Evolutionary conservation across 352 stramenopile genomes (phyloP).

Genomic region (Globisporangium acanthophoron): DNA sequence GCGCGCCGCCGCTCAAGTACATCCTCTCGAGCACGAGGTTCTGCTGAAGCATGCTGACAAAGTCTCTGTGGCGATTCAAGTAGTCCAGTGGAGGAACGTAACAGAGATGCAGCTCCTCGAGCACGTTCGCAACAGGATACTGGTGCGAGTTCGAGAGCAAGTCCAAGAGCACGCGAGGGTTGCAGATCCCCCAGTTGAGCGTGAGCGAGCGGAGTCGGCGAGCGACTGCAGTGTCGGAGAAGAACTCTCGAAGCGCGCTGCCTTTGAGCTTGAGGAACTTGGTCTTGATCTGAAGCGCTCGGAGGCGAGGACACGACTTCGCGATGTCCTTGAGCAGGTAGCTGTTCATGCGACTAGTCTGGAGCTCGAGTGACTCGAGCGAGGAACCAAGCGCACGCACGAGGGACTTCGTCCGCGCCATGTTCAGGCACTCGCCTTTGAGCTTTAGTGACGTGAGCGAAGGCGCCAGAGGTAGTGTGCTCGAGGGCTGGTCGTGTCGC

Average conservation of each 20-base stretch:
- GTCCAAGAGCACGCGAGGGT: slow-evolving; percentile 1
- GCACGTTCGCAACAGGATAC: not conserved
- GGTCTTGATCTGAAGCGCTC: not conserved
- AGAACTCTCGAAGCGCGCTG: not conserved
- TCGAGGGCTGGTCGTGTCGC: not conserved
- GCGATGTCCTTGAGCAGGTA: not conserved
- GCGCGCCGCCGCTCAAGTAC: not conserved
- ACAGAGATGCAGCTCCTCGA: slow-evolving; percentile 1
- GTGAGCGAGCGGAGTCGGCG: slow-evolving; percentile 2
- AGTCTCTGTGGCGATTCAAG: not conserved
- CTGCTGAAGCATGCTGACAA: not conserved
- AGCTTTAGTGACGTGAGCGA: slow-evolving; percentile 4
- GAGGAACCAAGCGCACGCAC: not conserved
- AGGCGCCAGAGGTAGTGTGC: not conserved
- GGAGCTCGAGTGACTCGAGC: slow-evolving; percentile 5
- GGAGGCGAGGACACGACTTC: slow-evolving; percentile 2
- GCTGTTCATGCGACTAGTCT: not conserved
- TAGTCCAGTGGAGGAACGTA: not conserved
- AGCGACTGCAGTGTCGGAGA: not conserved
- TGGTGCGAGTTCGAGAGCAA: not conserved
- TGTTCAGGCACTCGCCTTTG: not conserved
- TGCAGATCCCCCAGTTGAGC: slow-evolving; percentile 5
- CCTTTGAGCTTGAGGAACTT: slow-evolving; percentile 4
- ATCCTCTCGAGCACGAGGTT: not conserved
- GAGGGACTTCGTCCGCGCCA: slow-evolving; percentile 3